Evolutionary conservation across 2,329 filamentous ascomycete genomes (phyloP), one percentile per base, ranked within the genome.

Genomic region (Piedraia hortae): DNA sequence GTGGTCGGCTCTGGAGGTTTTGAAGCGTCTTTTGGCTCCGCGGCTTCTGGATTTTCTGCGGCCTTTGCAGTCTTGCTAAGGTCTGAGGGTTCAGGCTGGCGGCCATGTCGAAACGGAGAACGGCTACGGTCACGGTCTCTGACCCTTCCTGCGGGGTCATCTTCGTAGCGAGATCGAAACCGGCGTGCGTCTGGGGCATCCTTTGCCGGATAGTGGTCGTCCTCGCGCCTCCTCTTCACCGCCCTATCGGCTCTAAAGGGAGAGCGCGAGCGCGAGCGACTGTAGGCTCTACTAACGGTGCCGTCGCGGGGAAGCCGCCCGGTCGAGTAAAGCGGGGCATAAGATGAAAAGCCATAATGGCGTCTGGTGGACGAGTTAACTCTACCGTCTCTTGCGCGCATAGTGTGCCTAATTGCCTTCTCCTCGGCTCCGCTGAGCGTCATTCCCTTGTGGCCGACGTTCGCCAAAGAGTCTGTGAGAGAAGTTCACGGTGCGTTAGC

Each of bases 291-390:
- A 35, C 56, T 32, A 9, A 40, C 42, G 21, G 39, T 41, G 10
- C 12, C 15, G 51, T 51, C 48, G 48, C 21, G 35, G 42, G 38
- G 34, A n/a, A n/a, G n/a, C n/a, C n/a, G n/a, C n/a, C n/a, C n/a
- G n/a, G n/a, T n/a, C n/a, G 15, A 6, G 10, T 8, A 16, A 14
- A 31, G 35, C 34, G 34, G 27, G 33, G 31, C 17, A 15, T 36
- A 38, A 39, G 38, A 42, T 41, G 38, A 41, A 42, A 37, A 38
- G 34, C 29, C 28, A 29, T 28, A 9, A 10, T 14, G 24, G 26
- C 26, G 59, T 80, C 77, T 89, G 72, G 71, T 62, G 59, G 58
- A 65, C 63, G 70, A 72, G 75, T 89, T 73, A 89, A 89, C 68
- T 62, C 60, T 66, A 62, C 54, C 67, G 69, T 65, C 60, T 61